Evolutionary conservation across 768 basidiomycete species (phyloP), one percentile per base, ranked within the genome.

Genomic region (Termitomyces titanicus): DNA sequence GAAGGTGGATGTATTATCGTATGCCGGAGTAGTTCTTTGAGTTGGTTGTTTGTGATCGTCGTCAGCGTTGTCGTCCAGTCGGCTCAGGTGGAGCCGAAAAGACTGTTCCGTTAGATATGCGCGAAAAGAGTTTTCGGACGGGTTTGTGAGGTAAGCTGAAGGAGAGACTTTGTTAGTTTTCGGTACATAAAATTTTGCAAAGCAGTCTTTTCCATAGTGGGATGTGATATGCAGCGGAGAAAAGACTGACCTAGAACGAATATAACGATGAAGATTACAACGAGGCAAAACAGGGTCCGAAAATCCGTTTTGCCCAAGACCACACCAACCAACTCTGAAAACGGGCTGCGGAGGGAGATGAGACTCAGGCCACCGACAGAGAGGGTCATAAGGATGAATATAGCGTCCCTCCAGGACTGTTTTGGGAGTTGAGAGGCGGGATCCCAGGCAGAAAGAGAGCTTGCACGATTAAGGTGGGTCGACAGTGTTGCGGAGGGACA

Each of bases 81-180:
- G 87, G 57, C 85, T 91, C 57, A 98, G 82, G 70, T 98, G 94
- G 53, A 92, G 90, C 50, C 95, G 91, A 70, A 99, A 98, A 24
- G 94, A 95, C 66, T 92, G 91, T 66, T 97, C 94, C n/a, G 95
- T 98, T 62, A 98, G 86, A 74, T 92, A 95, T 18, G 93, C 79
- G 50, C 95, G 86, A 72, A 99, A 98, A 7, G 94, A 94, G 45
- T 86, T 86, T 72, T 98, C 94, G 53, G 88, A 85, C 22, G 96
- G 96, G 71, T 98, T 98, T 33, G 94, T 92, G 68, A 95, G 83
- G 76, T 94, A 94, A 46, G 95, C 96, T 98, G 75, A 3, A 27
- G 25, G 7, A 47, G 45, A 50, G 49, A 57, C 40, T 57, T 48
- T 54, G 54, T 38, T 53, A 63, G 54, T 53, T 35, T 52, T 61